Percentiles rank a stretch among this genome's conserved stretches.
phyloP scores from a whole-genome alignment of 768 basidiomycete genomes.

The Phaeotremella skinneri region DNA sequence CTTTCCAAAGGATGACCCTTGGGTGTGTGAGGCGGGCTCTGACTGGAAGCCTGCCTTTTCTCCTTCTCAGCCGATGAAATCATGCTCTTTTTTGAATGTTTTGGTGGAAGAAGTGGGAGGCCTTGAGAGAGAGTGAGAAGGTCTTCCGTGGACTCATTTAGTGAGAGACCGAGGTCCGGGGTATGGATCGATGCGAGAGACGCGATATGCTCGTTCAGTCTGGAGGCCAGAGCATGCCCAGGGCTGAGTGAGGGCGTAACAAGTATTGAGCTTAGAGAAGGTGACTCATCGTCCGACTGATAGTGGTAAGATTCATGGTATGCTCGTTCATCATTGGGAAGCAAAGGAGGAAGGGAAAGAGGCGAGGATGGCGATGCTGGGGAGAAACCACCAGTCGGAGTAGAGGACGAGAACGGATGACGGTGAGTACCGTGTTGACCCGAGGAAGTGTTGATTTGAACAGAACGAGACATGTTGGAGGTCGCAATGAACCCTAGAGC shows the following conservation, averaged over 20 bases:
- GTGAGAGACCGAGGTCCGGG: conserved; percentile 17
- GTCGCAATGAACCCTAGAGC: not conserved
- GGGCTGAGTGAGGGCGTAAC: conserved; percentile 19
- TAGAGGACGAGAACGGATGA: conserved; percentile 4
- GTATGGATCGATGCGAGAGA: conserved; percentile 24
- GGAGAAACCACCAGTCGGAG: not conserved
- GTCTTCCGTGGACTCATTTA: conserved; percentile 7
- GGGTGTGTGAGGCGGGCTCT: conserved; percentile 34
- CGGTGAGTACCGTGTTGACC: conserved; percentile 2
- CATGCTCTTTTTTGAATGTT: conserved; percentile 30
- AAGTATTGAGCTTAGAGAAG: conserved; percentile 18
- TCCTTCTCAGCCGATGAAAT: conserved; percentile 11
- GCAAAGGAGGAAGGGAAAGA: conserved; percentile 23
- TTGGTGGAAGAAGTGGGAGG: conserved; percentile 35
- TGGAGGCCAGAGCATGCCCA: not conserved
- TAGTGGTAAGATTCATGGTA: not conserved
- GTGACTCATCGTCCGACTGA: conserved; percentile 13
- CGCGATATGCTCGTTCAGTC: conserved; percentile 23
- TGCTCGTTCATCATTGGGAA: conserved; percentile 14
- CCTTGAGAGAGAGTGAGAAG: conserved; percentile 8
- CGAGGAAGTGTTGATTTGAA: not conserved
- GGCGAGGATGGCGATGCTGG: conserved; percentile 17
- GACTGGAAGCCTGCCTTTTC: not conserved
- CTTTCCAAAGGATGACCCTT: conserved; percentile 39
- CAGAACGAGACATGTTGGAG: no score